Evolutionary conservation across 495 filamentous ascomycete genomes (phyloP).

Genomic region (Annulohypoxylon bovei): DNA sequence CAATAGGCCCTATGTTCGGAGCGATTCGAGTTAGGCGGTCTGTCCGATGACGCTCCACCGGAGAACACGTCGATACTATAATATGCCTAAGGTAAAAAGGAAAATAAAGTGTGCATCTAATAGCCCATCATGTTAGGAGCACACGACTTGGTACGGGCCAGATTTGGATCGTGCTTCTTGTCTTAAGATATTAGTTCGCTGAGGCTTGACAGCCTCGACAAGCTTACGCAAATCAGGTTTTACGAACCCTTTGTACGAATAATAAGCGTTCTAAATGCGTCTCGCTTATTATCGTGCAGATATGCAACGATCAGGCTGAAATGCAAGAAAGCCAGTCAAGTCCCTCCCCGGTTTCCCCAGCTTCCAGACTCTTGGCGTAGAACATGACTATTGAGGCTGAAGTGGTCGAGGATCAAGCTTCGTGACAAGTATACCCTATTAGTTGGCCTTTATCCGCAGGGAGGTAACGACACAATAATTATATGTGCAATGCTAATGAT

Average conservation of each 20-base stretch:
- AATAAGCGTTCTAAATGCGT: slow-evolving; percentile 16
- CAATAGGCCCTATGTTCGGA: slow-evolving; percentile 13
- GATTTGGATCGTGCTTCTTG: neutral
- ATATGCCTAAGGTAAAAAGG: neutral
- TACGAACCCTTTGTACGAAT: slow-evolving; percentile 12
- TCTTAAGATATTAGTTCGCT: neutral
- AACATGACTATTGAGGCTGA: slow-evolving; percentile 42
- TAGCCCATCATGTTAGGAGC: neutral
- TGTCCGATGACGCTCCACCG: slow-evolving; percentile 19
- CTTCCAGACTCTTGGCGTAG: slow-evolving; percentile 41
- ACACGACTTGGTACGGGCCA: neutral
- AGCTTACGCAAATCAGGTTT: slow-evolving; percentile 20
- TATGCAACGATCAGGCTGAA: slow-evolving; percentile 37
- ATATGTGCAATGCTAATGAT: neutral
- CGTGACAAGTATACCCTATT: slow-evolving; percentile 17
- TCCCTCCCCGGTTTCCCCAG: slow-evolving; percentile 31
- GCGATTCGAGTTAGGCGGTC: slow-evolving; percentile 22
- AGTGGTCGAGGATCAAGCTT: slow-evolving; percentile 33
- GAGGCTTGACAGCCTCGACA: neutral
- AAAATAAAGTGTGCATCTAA: neutral
- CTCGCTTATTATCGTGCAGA: slow-evolving; percentile 33
- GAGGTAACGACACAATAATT: slow-evolving; percentile 13
- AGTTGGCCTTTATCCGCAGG: slow-evolving; percentile 32
- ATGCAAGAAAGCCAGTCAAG: slow-evolving; percentile 32
- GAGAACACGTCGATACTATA: neutral